Evolutionary conservation across 1,139 yeast genomes (phyloP).

Genomic region (Yamadazyma friedrichii): DNA sequence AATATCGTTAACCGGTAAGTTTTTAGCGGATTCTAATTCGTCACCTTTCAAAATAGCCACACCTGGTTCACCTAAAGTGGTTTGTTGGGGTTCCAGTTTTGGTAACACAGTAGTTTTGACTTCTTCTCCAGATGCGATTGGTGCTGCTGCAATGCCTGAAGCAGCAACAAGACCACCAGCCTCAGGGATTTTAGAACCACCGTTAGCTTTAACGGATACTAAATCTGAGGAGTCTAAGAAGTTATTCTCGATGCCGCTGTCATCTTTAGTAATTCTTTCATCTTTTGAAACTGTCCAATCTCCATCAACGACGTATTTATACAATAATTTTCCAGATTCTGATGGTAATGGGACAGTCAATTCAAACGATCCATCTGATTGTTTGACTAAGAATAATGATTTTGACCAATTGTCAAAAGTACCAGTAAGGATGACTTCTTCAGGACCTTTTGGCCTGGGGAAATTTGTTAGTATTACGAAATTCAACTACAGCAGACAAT

Average conservation of each 20-base stretch:
- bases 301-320: slow-evolving; percentile 76
- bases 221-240: slow-evolving; percentile 46
- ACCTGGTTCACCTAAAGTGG: slow-evolving; percentile 61
- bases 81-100: slow-evolving; percentile 46
- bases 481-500: no score
- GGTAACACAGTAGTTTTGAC: slow-evolving; percentile 57
- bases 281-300: slow-evolving; percentile 56
- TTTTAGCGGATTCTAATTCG: slow-evolving; percentile 38
- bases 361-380: slow-evolving; percentile 58
- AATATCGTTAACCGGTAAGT: slow-evolving; percentile 26
- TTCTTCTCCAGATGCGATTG: slow-evolving; percentile 18
- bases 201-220: slow-evolving; percentile 22
- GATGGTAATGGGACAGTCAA: slow-evolving; percentile 54
- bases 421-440: slow-evolving; percentile 71
- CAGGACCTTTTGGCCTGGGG: slow-evolving; percentile 71
- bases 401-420: slow-evolving; percentile 75
- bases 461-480: no score
- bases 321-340: slow-evolving; percentile 43
- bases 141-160: slow-evolving; percentile 19
- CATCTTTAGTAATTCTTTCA: slow-evolving; percentile 47
- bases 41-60: slow-evolving; percentile 41
- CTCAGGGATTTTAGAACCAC: slow-evolving; percentile 54
- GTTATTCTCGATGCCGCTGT: slow-evolving; percentile 62
- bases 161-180: slow-evolving; percentile 43
- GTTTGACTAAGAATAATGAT: slow-evolving; percentile 56